A percentile compares a stretch with the other conserved stretches of the same genome.
Evolutionary conservation across 345 rosid species (phyloP).

Genomic region (Aethionema arabicum): DNA sequence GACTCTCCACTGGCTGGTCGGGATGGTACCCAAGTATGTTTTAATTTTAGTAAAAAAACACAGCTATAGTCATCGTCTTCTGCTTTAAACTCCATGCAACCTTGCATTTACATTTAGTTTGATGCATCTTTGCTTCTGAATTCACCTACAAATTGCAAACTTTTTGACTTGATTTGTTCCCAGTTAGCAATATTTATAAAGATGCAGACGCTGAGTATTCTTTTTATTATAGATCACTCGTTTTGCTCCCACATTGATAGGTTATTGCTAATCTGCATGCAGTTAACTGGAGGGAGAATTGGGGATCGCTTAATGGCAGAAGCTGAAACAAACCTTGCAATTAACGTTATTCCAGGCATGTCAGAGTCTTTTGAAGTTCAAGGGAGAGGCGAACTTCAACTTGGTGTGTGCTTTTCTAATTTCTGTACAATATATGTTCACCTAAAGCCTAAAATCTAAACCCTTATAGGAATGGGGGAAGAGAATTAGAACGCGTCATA

Average conservation of each 20-base stretch:
- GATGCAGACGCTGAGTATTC: conserved; percentile 8
- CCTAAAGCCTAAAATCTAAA: neutral
- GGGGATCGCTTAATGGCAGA: conserved; percentile 88
- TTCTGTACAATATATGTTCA: conserved; percentile 22
- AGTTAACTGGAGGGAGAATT: conserved; percentile 93
- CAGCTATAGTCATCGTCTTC: conserved; percentile 6
- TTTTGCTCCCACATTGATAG: conserved; percentile 17
- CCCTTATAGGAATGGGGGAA: neutral
- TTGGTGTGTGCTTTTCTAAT: conserved; percentile 54
- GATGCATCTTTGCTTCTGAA: conserved; percentile 7
- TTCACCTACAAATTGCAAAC: conserved; percentile 12
- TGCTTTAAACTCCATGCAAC: conserved; percentile 7
- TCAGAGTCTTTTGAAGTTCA: conserved; percentile 94
- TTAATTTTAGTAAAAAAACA: conserved; percentile 14
- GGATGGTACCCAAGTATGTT: conserved; percentile 86
- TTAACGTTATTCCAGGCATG: conserved; percentile 83
- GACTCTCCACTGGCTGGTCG: conserved; percentile 98
- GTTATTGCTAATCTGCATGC: conserved; percentile 31
- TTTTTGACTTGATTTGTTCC: neutral
- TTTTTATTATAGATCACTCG: conserved; percentile 4
- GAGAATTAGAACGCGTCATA: neutral
- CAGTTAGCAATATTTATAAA: conserved; percentile 10
- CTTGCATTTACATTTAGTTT: conserved; percentile 10
- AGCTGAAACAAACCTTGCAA: conserved; percentile 98
- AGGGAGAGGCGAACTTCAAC: conserved; percentile 99